Evolutionary conservation across 2,329 filamentous ascomycete genomes (phyloP).

Genomic region (Penicillium expansum): DNA sequence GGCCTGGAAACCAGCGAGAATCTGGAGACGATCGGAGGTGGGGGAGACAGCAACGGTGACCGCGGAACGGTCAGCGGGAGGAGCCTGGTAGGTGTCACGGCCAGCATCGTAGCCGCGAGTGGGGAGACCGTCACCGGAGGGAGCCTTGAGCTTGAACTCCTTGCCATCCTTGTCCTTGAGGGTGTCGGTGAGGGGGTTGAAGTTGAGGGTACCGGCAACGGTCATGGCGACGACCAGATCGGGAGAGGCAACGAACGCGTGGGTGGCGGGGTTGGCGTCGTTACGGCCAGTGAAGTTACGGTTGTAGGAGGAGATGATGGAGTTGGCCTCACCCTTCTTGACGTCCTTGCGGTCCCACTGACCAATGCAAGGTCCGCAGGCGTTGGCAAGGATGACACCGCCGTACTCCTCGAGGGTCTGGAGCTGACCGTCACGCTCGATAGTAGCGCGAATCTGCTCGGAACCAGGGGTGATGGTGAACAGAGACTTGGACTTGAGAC

Average conservation of each 20-base stretch:
- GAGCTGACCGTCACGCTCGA: conserved; percentile 84
- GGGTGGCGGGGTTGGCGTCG: conserved; percentile 90
- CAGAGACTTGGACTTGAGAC: conserved; percentile 85
- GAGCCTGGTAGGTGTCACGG: conserved; percentile 92
- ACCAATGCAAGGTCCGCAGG: conserved; percentile 87
- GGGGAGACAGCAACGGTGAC: conserved; percentile 83
- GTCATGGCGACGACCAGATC: conserved; percentile 85
- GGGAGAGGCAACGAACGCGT: conserved; percentile 88
- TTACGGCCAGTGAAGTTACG: conserved; percentile 99
- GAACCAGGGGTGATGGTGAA: conserved; percentile 97
- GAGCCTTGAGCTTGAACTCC: conserved; percentile 82
- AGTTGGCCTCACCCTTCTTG: conserved; percentile 93
- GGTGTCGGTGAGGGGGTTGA: conserved; percentile 91
- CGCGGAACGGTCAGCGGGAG: conserved; percentile 70
- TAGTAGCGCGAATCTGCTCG: conserved; percentile 94
- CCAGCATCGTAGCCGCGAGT: conserved; percentile 81
- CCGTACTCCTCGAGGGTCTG: conserved; percentile 96
- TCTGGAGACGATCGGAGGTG: conserved; percentile 87
- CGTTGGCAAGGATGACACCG: conserved; percentile 90
- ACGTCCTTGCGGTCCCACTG: conserved; percentile 95
- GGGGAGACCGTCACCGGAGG: conserved; percentile 79
- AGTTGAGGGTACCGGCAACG: conserved; percentile 79
- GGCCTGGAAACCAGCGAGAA: conserved; percentile 77
- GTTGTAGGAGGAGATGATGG: conserved; percentile 98
- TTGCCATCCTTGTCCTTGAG: conserved; percentile 96